Conservation (phyloP, 805 yeast genomes). For the Candida ovalis region DNA sequence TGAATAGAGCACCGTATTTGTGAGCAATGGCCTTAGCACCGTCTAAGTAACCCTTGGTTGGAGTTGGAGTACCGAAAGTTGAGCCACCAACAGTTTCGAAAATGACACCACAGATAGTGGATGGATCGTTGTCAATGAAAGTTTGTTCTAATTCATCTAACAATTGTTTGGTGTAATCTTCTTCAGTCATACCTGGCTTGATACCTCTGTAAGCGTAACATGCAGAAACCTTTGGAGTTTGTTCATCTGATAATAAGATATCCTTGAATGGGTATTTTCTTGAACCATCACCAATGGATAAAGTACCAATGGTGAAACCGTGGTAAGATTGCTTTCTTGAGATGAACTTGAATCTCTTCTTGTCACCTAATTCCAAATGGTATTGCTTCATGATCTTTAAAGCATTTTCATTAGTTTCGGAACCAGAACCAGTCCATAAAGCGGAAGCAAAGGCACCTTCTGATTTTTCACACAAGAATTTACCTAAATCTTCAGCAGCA, state of each 20-base stretch:
- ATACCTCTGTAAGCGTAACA: constrained; percentile 32
- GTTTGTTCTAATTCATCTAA: constrained; percentile 39
- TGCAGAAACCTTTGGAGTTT: constrained; percentile 29
- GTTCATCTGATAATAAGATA: constrained; percentile 19
- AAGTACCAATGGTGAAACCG: constrained; percentile 44
- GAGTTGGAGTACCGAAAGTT: constrained; percentile 42
- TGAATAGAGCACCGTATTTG: constrained; percentile 47
- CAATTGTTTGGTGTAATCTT: constrained; percentile 36
- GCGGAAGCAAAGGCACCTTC: constrained; percentile 37
- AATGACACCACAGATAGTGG: constrained; percentile 39
- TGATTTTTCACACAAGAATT: constrained; percentile 39
- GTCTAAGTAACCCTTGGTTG: constrained; percentile 44
- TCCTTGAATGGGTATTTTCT: constrained; percentile 34
- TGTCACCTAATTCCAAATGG: constrained; percentile 39
- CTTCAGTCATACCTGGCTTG: constrained; percentile 35
- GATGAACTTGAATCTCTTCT: constrained; percentile 38
- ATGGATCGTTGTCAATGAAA: constrained; percentile 40
- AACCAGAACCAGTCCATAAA: constrained; percentile 59
- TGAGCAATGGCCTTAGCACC: constrained; percentile 45
- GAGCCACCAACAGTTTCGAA: constrained; percentile 47
- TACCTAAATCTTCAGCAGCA: constrained; percentile 39
- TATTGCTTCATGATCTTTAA: constrained; percentile 60
- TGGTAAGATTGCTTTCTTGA: constrained; percentile 45
- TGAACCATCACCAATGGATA: constrained; percentile 36
- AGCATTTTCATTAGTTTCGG: constrained; percentile 78